Percentiles rank a stretch among this genome's conserved stretches.
Conservation (phyloP, 2,329 filamentous ascomycete species). For the Pseudogymnoascus destructans region DNA sequence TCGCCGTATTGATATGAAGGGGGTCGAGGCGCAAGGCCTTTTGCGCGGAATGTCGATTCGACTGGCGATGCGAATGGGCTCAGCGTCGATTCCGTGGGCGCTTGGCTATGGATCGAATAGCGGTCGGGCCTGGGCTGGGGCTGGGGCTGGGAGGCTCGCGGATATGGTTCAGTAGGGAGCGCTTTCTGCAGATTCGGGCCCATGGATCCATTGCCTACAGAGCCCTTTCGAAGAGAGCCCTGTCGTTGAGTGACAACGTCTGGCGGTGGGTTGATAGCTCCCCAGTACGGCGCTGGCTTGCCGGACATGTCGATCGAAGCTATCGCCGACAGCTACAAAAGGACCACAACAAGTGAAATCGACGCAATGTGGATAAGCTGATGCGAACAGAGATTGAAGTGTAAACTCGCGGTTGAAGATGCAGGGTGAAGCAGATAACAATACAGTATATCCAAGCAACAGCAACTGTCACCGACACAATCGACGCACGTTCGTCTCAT, state of each 20-base stretch:
- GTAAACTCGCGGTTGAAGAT: not conserved
- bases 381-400: not conserved
- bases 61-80: conserved; percentile 45
- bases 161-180: not conserved
- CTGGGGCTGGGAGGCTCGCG: not conserved
- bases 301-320: not conserved
- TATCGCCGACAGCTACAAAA: not conserved
- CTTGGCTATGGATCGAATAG: conserved; percentile 43
- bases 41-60: conserved; percentile 35
- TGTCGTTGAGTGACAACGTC: not conserved
- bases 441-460: not conserved
- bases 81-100: conserved; percentile 43
- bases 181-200: not conserved
- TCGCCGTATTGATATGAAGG: conserved; percentile 40
- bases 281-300: conserved; percentile 10
- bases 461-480: not conserved
- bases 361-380: not conserved
- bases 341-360: not conserved
- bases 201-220: not conserved
- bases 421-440: not conserved
- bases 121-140: conserved; percentile 18
- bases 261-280: not conserved
- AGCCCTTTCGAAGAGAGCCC: not conserved
- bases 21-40: conserved; percentile 45
- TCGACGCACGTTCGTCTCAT: not conserved